Percentiles rank a stretch among this genome's conserved stretches.
These are phyloP conservation scores for Diaporthe sp. DNA, from an alignment of 2,329 filamentous ascomycete genomes.

Conservation along the genomic window DNA sequence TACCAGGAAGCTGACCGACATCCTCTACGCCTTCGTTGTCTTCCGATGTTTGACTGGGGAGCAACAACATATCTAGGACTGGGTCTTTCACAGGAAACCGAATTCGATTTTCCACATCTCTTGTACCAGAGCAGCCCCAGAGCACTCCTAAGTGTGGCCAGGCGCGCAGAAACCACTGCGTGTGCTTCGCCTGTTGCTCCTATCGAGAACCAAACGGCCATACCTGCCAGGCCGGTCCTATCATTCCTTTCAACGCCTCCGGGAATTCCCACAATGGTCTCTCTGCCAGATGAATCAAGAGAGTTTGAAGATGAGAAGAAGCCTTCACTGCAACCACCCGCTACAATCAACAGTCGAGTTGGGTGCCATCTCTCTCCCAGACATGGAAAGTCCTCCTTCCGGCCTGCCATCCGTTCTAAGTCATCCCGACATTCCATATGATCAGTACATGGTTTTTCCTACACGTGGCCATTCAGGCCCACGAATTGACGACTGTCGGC, in stretches of 20 bases:
- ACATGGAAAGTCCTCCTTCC: slow-evolving; percentile 1
- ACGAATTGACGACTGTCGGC: slow-evolving; percentile 17
- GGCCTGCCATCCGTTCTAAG: slow-evolving; percentile 30
- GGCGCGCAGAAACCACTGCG: slow-evolving; percentile 1
- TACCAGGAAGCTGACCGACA: no score
- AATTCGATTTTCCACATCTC: slow-evolving; percentile 27
- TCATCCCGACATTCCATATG: slow-evolving; percentile 23
- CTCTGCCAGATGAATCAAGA: not conserved
- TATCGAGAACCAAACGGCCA: not conserved
- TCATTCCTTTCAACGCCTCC: slow-evolving; percentile 28
- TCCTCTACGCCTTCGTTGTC: no score
- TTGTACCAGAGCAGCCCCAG: slow-evolving; percentile 27
- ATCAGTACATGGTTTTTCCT: slow-evolving; percentile 35
- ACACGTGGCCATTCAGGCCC: slow-evolving; percentile 35
- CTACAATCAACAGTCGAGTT: not conserved
- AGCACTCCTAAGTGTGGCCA: slow-evolving; percentile 4
- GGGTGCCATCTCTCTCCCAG: not conserved
- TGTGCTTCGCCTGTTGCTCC: slow-evolving; percentile 12
- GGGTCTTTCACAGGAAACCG: slow-evolving; percentile 18
- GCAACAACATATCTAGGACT: not conserved
- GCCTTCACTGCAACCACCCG: not conserved
- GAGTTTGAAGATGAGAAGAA: slow-evolving; percentile 8
- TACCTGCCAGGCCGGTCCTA: slow-evolving; percentile 20
- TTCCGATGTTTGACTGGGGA: not conserved
- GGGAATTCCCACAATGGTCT: slow-evolving; percentile 12